These are phyloP conservation scores for Pseudogymnoascus verrucosus DNA, from an alignment of 2,329 filamentous ascomycete species.

Conservation along the genomic window DNA sequence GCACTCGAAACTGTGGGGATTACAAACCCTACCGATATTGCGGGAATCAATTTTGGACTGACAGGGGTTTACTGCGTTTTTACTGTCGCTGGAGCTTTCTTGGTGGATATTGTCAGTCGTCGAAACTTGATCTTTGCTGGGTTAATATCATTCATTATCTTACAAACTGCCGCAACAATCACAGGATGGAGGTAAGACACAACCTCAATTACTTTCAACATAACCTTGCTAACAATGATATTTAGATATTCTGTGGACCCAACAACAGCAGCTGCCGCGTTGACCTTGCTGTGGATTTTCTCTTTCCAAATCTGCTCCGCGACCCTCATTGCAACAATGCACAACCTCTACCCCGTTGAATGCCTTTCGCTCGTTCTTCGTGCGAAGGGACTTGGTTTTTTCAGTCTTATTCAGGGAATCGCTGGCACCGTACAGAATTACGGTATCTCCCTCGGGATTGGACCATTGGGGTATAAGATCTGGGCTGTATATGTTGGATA, in stretches of 20 bases:
- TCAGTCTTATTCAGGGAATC: constrained; percentile 36
- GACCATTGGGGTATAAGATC: constrained; percentile 41
- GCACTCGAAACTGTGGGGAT: constrained; percentile 37
- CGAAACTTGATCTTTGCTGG: constrained; percentile 38
- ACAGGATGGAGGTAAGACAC: constrained; percentile 34
- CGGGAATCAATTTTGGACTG: constrained; percentile 36
- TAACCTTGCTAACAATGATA: background rate
- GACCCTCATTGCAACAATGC: constrained; percentile 39
- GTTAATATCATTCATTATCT: constrained; percentile 35
- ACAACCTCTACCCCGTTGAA: constrained; percentile 40
- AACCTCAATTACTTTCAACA: background rate
- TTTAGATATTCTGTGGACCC: constrained; percentile 28
- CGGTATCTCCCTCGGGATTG: constrained; percentile 39
- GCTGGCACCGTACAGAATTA: constrained; percentile 37
- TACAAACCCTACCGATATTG: constrained; percentile 29
- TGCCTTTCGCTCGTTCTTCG: constrained; percentile 36
- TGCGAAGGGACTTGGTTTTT: constrained; percentile 39
- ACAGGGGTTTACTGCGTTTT: constrained; percentile 40
- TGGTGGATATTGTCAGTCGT: constrained; percentile 35
- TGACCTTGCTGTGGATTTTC: constrained; percentile 41
- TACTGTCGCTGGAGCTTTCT: constrained; percentile 34
- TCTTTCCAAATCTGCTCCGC: constrained; percentile 40
- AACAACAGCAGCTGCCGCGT: constrained; percentile 29
- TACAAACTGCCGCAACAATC: constrained; percentile 39
- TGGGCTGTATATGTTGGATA: constrained; percentile 44